Base-by-base conservation (phyloP, 163 green algal genomes). In the Scenedesmus sp. region DNA sequence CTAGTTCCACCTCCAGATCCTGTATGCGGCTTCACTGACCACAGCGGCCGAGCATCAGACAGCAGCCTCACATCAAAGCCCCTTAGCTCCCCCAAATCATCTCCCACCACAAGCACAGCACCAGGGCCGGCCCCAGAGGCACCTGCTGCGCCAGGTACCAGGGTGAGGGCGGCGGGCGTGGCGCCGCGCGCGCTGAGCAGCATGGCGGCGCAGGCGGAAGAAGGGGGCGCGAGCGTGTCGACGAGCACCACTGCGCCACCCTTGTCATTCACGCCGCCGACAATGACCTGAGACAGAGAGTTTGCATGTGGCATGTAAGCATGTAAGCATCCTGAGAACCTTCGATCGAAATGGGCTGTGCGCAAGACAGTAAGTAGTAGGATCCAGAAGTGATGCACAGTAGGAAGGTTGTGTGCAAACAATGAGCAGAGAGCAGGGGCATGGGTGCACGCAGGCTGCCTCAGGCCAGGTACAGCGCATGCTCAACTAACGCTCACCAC, bases 231-330 rank as follows among this genome's bases (percentile, higher is more conserved):
- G 46, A 97, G 93, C 0, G 92, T 95, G 90, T 97, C 96, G 91
- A 94, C 97, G 62, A 98, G 93, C 18, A 84, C 92, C 34, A 98
- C 91, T 86, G 95, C 95, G 57, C 95, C 95, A 59, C 95, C 94
- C 9, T 82, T 84, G 26, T 94, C 92, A 81, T 95, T 94, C 10
- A 93, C 91, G 15, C 96, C 96, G 1, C 93, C 95, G 26, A 97
- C 96, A 55, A 96, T 59, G 20, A 95, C 46, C 91, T 93, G 91
- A 82, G 62, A 52, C 56, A 70, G 46, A 23, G 2, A 13, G 10
- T 10, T 13, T 23, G 62, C 62, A 20, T 23, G 9, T 20, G 10
- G 10, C 16, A 74, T 56, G 77, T 8, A 34, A 62, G 26, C 9
- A 60, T 15, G 26, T 8, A 8, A 20, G 20, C 79, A 85, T 26